These are phyloP conservation scores for Myxozyma udenii DNA, from an alignment of 805 yeast genomes.

Conservation along the genomic window DNA sequence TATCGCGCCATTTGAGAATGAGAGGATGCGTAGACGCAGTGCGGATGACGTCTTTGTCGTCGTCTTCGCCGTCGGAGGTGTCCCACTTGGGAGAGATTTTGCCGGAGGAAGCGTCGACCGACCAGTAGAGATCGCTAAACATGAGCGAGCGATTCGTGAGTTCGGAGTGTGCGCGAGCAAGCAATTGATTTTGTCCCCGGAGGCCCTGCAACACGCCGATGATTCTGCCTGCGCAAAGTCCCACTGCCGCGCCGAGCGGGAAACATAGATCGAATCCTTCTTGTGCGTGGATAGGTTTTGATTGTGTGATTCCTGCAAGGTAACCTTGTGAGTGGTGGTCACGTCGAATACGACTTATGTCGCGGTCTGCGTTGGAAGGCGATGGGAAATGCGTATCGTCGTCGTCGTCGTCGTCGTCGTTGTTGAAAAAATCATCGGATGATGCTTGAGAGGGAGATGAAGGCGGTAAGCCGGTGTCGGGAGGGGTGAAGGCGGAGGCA, in stretches of 20 bases:
- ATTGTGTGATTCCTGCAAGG: conserved; percentile 67
- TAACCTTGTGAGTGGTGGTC: conserved; percentile 78
- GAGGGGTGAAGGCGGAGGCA: no score
- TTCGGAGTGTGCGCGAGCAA: conserved; percentile 7
- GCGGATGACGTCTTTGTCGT: no score
- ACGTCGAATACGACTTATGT: conserved; percentile 38
- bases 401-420: no score
- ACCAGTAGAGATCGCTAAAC: conserved; percentile 13
- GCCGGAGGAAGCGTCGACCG: conserved; percentile 13
- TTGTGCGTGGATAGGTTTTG: conserved; percentile 70
- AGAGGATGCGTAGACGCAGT: no score
- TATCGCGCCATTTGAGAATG: no score
- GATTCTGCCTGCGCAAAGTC: conserved; percentile 61
- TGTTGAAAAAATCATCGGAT: no score
- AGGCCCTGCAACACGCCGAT: conserved; percentile 53
- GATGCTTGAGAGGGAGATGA: no score
- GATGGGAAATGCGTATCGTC: no score
- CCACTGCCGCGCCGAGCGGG: conserved; percentile 69
- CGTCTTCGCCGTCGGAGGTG: no score
- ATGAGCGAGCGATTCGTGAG: conserved; percentile 10
- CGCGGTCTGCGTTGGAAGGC: background rate
- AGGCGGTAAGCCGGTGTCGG: no score
- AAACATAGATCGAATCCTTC: conserved; percentile 78
- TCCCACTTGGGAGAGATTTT: no score
- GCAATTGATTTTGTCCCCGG: conserved; percentile 19